Base-by-base conservation (phyloP, 139 green algal genomes). In the Chlamydomonas incerta region DNA sequence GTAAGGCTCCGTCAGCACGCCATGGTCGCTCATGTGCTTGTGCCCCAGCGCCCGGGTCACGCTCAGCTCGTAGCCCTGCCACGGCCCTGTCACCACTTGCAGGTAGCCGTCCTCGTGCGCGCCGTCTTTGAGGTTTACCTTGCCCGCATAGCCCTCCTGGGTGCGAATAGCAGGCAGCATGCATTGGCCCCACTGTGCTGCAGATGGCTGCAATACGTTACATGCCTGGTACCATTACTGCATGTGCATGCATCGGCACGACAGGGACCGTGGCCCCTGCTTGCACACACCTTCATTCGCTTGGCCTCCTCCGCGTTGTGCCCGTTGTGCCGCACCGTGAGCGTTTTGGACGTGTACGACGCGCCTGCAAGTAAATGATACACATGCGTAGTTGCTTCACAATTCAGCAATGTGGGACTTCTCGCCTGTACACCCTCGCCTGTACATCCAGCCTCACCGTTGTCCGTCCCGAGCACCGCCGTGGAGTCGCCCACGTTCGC, bases 11-110 rank as follows among this genome's bases (percentile, higher is more conserved):
- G 63, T 37, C 21, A 91, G 23, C 33, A 94, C 86, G 15, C 91
- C 91, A 50, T 89, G 82, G 0, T 63, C 21, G 75, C 69, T 83
- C 76, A 93, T 83, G 69, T 92, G 65, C 71, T 90, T 91, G 83
- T 92, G 92, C 23, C 89, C 87, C 87, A 96, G 80, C 15, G 94
- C 93, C 0, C 94, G 90, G 5, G 93, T 96, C 72, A 96, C 94
- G 20, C 74, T 80, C 41, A 96, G 92, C 91, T 95, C 88, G 23
- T 94, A 93, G 26, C 89, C 90, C 3, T 74, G 80, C 71, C 73
- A 91, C 3, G 80, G 84, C 17, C 93, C 92, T 31, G 87, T 79
- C 20, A 82, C 46, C 10, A 96, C 63, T 11, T 72, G 76, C 41
- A 95, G 46, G 82, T 95, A 95, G 6, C 92, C 92, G 55, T 93